Base-by-base conservation (phyloP, 805 yeast genomes). In the Pichia sporocuriosa region DNA sequence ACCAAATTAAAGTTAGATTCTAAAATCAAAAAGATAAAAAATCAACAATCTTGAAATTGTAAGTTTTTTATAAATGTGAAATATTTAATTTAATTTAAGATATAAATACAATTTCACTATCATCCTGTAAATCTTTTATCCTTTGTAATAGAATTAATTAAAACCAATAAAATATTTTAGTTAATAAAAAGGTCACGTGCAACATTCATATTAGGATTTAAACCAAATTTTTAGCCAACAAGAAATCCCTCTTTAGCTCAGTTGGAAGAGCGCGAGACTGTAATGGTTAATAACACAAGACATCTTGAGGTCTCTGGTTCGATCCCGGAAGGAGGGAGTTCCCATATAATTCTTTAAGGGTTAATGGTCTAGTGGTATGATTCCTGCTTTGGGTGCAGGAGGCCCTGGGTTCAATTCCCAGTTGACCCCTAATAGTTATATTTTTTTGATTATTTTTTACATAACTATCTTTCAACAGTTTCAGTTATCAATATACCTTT, bases 391-490 rank as follows among this genome's bases (percentile, higher is more conserved):
- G 74, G 74, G 74, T 58, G 70, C 68, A 68, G 64, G 72, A 68
- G 72, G 73, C 70, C 72, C 73, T 67, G 73, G 73, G 73, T 68
- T 68, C 72, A 66, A 68, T 68, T 68, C 73, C 73, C 73, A 67
- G 62, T 52, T 50, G 56, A 54, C 62, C 62, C 62, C 61, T 26
- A 7, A 11, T 12, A 26, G 13, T 26, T 26, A 26, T 26, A 26
- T 26, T 26, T 26, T 26, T 26, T 26, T 26, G n/a, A n/a, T n/a
- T n/a, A n/a, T n/a, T n/a, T n/a, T n/a, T n/a, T n/a, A n/a, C n/a
- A n/a, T n/a, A n/a, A n/a, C n/a, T n/a, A n/a, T n/a, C n/a, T n/a
- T n/a, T n/a, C n/a, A n/a, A n/a, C n/a, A n/a, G n/a, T n/a, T n/a
- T n/a, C n/a, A n/a, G n/a, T n/a, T n/a, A n/a, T n/a, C n/a, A n/a